Percentiles rank a stretch among this genome's conserved stretches.
Conservation (phyloP, 2,329 filamentous ascomycete species). For the Aspergillus sergii region DNA sequence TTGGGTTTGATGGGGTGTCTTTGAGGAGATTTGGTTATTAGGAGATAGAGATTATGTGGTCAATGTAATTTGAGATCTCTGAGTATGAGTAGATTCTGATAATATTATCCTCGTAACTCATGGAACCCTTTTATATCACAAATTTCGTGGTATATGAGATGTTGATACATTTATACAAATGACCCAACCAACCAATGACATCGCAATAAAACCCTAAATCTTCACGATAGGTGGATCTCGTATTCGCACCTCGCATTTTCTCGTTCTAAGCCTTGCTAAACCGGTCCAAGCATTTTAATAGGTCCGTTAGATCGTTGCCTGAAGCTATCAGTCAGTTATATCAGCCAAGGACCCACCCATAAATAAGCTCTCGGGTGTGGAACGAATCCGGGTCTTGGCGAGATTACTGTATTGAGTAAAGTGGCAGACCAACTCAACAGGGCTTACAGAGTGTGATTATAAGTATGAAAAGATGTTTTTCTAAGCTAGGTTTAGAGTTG, state of each 20-base stretch:
- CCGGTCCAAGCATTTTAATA: neutral
- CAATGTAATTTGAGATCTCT: neutral
- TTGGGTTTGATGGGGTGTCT: neutral
- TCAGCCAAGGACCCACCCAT: neutral
- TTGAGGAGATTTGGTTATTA: neutral
- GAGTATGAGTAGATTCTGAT: neutral
- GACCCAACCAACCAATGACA: neutral
- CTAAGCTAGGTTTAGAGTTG: too few relatives aligned
- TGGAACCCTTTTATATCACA: neutral
- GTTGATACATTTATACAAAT: neutral
- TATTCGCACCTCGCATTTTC: slow-evolving; percentile 3
- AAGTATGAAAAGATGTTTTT: too few relatives aligned
- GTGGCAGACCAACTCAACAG: too few relatives aligned
- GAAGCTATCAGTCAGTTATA: neutral
- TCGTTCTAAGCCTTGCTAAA: neutral
- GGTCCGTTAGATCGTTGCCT: neutral
- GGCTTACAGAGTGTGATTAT: too few relatives aligned
- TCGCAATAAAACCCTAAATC: neutral
- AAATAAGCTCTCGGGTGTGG: neutral
- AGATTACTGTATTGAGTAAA: neutral
- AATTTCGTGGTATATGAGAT: neutral
- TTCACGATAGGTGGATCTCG: neutral
- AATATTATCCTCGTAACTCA: neutral
- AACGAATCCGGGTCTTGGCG: neutral
- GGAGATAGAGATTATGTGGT: too few relatives aligned